Evolutionary conservation across 768 basidiomycete species (phyloP), one percentile per base, ranked within the genome.

Genomic region (Royoungia palumana): DNA sequence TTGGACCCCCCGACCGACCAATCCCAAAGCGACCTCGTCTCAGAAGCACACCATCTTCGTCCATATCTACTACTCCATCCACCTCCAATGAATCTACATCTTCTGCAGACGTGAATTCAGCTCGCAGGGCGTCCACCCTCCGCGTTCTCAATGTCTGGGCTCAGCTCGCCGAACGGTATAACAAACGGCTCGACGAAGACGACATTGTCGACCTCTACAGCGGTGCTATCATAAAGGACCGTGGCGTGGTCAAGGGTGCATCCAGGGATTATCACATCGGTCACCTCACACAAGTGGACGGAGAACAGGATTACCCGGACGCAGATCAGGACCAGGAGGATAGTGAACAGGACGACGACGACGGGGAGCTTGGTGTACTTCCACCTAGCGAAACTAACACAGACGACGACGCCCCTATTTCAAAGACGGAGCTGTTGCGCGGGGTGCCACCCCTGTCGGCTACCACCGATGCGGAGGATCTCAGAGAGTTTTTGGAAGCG

Each of bases 151-250:
- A 78, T 55, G 70, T 79, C 13, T 89, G 89, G 88, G 72, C 78
- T 22, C 73, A 78, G 44, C 78, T 91, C 4, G 87, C 79, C 4
- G 80, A 84, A 41, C 78, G 85, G 21, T 85, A 89, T 61, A 74
- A 77, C 28, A 75, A 79, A 43, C 74, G 76, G 37, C 68, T 88
- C 34, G 85, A 87, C 55, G 83, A 90, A 59, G 89, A 91, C 64
- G 89, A 92, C 63, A 83, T 90, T 39, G 73, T 91, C 27, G 84
- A 90, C 59, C 69, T 92, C 3, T 69, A 72, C 46, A 81, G 79
- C 11, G 77, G 75, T 11, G 64, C 77, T 51, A 72, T 91, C 35
- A 70, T 87, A 49, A 81, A 79, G 57, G 85, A 91, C 63, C 78
- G 85, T 50, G 89, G 89, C 2, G 76, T 87, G 4, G 68, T 87